phyloP scores from a whole-genome alignment of 2,329 filamentous ascomycete species.

The Hymenotorrendiella dingleyae region DNA sequence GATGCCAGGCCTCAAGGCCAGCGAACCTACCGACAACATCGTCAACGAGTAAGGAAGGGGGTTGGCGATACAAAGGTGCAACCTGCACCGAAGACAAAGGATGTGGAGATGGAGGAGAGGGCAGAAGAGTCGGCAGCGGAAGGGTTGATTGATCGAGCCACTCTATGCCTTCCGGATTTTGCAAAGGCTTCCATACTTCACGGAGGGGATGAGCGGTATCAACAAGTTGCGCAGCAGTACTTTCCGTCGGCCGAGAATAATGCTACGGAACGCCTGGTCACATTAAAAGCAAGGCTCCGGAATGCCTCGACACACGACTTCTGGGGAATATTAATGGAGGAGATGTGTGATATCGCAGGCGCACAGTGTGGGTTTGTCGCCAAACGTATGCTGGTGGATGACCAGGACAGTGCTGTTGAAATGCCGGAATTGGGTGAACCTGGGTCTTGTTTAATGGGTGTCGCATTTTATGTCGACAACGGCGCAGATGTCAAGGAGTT shows the following conservation, averaged over 20 bases:
- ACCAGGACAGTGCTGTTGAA: conserved; percentile 51
- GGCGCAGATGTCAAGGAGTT: conserved; percentile 46
- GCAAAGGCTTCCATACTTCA: conserved; percentile 22
- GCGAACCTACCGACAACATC: conserved; percentile 22
- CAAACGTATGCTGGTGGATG: conserved; percentile 55
- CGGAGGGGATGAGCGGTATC: conserved; percentile 26
- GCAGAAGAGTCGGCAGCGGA: conserved; percentile 10
- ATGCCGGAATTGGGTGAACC: conserved; percentile 55
- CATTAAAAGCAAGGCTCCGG: conserved; percentile 51
- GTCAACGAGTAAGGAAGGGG: conserved; percentile 20
- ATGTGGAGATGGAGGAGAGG: conserved; percentile 14
- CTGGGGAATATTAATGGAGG: conserved; percentile 59
- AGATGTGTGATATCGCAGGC: conserved; percentile 54
- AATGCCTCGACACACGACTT: conserved; percentile 51
- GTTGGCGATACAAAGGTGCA: conserved; percentile 11
- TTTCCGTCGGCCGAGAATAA: conserved; percentile 48
- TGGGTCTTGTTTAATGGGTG: conserved; percentile 57
- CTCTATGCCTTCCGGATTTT: conserved; percentile 26
- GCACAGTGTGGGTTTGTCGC: conserved; percentile 65
- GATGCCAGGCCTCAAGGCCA: conserved; percentile 17
- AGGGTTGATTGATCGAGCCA: conserved; percentile 21
- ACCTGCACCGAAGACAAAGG: conserved; percentile 7
- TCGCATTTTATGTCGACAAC: conserved; percentile 61
- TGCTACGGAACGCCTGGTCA: conserved; percentile 53
- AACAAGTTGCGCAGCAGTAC: conserved; percentile 26